Percentiles rank a stretch among this genome's conserved stretches.
Evolutionary conservation across 164 flowering plant genomes (phyloP).

Genomic region (Warburgia ugandensis): DNA sequence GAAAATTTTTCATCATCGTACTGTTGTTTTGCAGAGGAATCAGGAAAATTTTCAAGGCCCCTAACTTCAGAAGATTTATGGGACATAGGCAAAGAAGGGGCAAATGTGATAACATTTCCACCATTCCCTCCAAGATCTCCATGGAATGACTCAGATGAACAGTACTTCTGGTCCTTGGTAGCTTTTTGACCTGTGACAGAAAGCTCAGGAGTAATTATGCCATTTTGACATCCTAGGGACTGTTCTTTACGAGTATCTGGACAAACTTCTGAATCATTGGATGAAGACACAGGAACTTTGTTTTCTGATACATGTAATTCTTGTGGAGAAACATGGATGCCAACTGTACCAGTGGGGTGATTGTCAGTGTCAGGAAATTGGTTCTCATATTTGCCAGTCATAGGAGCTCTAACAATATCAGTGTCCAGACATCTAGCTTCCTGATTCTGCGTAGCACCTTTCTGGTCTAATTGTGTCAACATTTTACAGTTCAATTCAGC

Average conservation of each 20-base stretch:
- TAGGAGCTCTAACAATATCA: constrained; percentile 5
- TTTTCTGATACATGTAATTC: constrained; percentile 15
- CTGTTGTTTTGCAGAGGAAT: constrained; percentile 1
- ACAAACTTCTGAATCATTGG: constrained; percentile 8
- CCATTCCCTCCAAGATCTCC: constrained; percentile 7
- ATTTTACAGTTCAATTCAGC: constrained; percentile 9
- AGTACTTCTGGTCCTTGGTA: constrained; percentile 12
- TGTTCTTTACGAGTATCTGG: constrained; percentile 10
- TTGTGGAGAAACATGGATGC: constrained; percentile 4
- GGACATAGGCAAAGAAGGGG: constrained; percentile 11
- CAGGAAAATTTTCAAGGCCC: constrained; percentile 4
- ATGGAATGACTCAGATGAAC: constrained; percentile 8
- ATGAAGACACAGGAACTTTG: constrained; percentile 13
- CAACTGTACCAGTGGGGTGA: constrained; percentile 3
- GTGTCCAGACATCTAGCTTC: constrained; percentile 5
- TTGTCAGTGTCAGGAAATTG: constrained; percentile 7
- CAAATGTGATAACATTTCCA: constrained; percentile 1
- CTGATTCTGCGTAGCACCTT: constrained; percentile 9
- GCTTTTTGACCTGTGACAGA: constrained; percentile 15
- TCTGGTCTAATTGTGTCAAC: constrained; percentile 13
- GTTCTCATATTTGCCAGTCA: constrained; percentile 1
- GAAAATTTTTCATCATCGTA: constrained; percentile 10
- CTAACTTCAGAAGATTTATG: constrained; percentile 15
- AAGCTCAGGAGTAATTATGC: constrained; percentile 11
- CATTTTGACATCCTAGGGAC: constrained; percentile 7